Conservation (phyloP, 2,329 filamentous ascomycete species). For the Curvularia sp. region DNA sequence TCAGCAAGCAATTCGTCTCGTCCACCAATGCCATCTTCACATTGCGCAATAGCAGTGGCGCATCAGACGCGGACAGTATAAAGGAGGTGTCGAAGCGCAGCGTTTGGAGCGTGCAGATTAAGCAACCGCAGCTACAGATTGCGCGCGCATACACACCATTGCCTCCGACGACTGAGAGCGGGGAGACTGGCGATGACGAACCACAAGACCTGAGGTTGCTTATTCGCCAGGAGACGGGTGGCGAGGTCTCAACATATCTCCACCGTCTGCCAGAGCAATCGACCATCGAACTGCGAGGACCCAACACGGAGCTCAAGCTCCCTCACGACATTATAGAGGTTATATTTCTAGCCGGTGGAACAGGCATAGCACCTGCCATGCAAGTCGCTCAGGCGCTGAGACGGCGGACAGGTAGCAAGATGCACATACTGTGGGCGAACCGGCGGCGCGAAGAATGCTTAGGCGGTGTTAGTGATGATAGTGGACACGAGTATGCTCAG, state of each 20-base stretch:
- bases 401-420: conserved; percentile 51
- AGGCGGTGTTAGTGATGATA: conserved; percentile 64
- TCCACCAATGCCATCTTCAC: conserved; percentile 73
- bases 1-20: conserved; percentile 67
- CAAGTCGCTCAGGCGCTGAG: conserved; percentile 75
- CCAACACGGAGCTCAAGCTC: conserved; percentile 71
- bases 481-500: conserved; percentile 7
- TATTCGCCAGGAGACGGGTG: conserved; percentile 77
- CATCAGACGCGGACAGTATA: conserved; percentile 39
- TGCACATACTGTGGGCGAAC: conserved; percentile 86
- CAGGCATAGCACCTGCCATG: conserved; percentile 87
- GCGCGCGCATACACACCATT: conserved; percentile 90
- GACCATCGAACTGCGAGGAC: conserved; percentile 78
- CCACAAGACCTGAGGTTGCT: conserved; percentile 69
- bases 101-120: conserved; percentile 89
- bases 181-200: conserved; percentile 33
- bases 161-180: conserved; percentile 61
- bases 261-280: conserved; percentile 68
- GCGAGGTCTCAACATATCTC: conserved; percentile 87
- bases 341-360: conserved; percentile 89
- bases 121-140: conserved; percentile 93
- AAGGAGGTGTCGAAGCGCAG: conserved; percentile 63
- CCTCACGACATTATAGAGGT: conserved; percentile 63
- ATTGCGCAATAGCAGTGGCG: conserved; percentile 55
- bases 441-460: conserved; percentile 69